phyloP scores from a whole-genome alignment of 495 filamentous ascomycete genomes.

The Daldinia childiae region DNA sequence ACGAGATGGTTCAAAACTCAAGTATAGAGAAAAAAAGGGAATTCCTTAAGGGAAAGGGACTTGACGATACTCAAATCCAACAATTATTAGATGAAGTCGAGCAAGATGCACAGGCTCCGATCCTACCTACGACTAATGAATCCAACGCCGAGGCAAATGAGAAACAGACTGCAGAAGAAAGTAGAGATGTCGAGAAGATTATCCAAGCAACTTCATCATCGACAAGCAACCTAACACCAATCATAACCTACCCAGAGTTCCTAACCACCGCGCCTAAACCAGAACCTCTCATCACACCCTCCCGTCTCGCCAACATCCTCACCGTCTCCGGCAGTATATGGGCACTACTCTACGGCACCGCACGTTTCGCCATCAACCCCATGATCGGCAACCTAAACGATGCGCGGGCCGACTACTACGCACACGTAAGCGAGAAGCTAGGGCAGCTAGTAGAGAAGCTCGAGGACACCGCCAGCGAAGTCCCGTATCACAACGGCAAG shows the following conservation, averaged over 20 bases:
- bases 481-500: conserved; percentile 48
- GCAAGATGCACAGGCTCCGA: conserved; percentile 44
- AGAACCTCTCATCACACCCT: conserved; percentile 78
- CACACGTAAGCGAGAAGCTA: conserved; percentile 71
- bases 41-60: conserved; percentile 83
- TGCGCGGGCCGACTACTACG: conserved; percentile 83
- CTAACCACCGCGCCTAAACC: conserved; percentile 70
- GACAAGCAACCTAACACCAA: conserved; percentile 72
- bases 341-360: conserved; percentile 79
- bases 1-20: conserved; percentile 76
- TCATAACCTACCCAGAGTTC: conserved; percentile 98
- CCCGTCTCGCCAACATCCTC: conserved; percentile 77
- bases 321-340: conserved; percentile 78
- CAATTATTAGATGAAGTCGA: conserved; percentile 63
- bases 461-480: conserved; percentile 71
- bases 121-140: conserved; percentile 25
- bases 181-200: conserved; percentile 17
- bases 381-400: conserved; percentile 79
- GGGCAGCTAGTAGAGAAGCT: conserved; percentile 76
- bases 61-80: conserved; percentile 73
- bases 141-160: conserved; percentile 27
- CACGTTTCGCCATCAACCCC: conserved; percentile 81
- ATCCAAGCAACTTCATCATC: conserved; percentile 18
- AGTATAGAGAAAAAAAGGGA: conserved; percentile 75
- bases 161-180: conserved; percentile 30